Conservation (phyloP, 352 stramenopile species). For the Phytophthora hibernalis region DNA sequence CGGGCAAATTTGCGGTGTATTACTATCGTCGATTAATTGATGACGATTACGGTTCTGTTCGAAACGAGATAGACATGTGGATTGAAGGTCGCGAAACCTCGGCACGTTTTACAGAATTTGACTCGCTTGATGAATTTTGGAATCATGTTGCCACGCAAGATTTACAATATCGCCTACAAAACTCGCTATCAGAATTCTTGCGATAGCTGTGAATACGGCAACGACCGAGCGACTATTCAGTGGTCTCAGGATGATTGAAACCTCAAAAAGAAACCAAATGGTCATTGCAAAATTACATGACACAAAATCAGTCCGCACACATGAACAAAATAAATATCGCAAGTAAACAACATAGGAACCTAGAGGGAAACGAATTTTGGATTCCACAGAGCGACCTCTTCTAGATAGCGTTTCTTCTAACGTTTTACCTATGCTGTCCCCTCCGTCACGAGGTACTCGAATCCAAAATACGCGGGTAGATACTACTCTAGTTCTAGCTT, state of each 20-base stretch:
- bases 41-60: background rate
- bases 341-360: too few species aligned
- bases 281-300: background rate
- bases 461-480: too few species aligned
- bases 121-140: background rate
- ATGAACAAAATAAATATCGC: too few species aligned
- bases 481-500: too few species aligned
- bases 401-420: too few species aligned
- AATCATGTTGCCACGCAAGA: background rate
- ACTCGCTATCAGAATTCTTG: conserved; percentile 2
- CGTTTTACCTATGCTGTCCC: too few species aligned
- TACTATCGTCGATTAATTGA: conserved; percentile 12
- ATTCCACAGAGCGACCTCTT: too few species aligned
- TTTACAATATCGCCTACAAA: background rate
- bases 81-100: background rate
- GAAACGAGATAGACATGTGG: background rate
- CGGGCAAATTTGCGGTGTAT: conserved; percentile 7
- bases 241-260: conserved; percentile 3
- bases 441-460: too few species aligned
- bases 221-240: conserved; percentile 10
- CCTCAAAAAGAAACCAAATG: background rate
- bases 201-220: too few species aligned
- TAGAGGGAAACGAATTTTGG: too few species aligned
- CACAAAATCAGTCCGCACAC: background rate
- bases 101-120: background rate